phyloP scores from a whole-genome alignment of 768 basidiomycete genomes.

The Lactarius indigo region DNA sequence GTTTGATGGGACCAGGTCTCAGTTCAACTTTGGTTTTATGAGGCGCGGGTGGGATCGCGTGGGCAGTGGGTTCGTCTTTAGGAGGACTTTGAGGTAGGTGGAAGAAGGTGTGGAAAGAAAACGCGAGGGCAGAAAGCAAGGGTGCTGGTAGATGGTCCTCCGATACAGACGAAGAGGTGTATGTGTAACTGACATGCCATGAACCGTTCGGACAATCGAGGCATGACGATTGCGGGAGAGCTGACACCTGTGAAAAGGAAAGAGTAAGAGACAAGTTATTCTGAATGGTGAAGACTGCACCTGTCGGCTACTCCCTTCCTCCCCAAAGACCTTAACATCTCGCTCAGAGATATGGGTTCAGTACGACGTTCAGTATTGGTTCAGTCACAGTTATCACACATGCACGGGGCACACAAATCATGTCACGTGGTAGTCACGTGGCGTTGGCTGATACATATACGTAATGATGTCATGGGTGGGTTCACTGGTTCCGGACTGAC shows the following conservation, averaged over 20 bases:
- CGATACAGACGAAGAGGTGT: conserved; percentile 3
- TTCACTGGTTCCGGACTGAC: neutral
- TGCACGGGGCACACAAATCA: neutral
- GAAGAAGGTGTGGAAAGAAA: conserved; percentile 34
- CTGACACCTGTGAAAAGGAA: conserved; percentile 9
- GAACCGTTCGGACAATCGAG: neutral
- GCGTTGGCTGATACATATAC: neutral
- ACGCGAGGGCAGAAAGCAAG: conserved; percentile 6
- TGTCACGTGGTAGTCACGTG: neutral
- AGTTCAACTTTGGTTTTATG: conserved; percentile 52
- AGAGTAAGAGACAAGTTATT: neutral
- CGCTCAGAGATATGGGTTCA: neutral
- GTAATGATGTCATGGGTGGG: conserved; percentile 1
- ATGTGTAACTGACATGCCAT: neutral
- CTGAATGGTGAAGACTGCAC: conserved; percentile 26
- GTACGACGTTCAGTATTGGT: too few relatives aligned
- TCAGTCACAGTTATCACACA: neutral
- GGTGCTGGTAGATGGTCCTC: neutral
- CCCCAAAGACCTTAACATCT: conserved; percentile 40
- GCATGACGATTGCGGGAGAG: conserved; percentile 1
- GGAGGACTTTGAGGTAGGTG: conserved; percentile 21
- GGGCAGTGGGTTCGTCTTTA: conserved; percentile 28
- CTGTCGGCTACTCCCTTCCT: conserved; percentile 40
- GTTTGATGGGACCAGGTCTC: conserved; percentile 60
- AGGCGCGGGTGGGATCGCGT: conserved; percentile 29